phyloP scores from a whole-genome alignment of 2,329 filamentous ascomycete species.

The Ascochyta viciae-villosae region DNA sequence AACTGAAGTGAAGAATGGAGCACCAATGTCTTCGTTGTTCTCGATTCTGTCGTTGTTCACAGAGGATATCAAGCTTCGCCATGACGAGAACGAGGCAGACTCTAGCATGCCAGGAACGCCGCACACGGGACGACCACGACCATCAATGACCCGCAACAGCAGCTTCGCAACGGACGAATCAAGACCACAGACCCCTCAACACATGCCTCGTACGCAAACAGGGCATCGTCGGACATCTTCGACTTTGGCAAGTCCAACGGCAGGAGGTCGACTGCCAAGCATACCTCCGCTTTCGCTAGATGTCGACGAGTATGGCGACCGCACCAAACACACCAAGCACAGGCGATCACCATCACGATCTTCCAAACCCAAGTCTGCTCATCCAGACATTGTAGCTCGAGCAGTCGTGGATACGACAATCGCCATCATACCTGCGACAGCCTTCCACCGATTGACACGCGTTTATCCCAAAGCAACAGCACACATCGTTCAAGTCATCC shows the following conservation, averaged over 20 bases:
- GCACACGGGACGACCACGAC: constrained; percentile 22
- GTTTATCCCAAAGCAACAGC: constrained; percentile 96
- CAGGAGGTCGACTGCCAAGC: constrained; percentile 54
- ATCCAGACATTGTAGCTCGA: constrained; percentile 96
- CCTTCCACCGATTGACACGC: constrained; percentile 88
- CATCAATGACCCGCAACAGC: constrained; percentile 35
- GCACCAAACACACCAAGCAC: constrained; percentile 27
- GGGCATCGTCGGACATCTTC: constrained; percentile 38
- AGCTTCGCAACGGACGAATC: constrained; percentile 45
- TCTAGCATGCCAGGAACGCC: constrained; percentile 41
- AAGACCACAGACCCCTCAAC: constrained; percentile 39
- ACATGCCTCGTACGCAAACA: constrained; percentile 26
- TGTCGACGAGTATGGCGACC: constrained; percentile 34
- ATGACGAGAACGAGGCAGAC: constrained; percentile 66
- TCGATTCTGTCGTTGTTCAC: constrained; percentile 97
- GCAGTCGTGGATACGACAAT: constrained; percentile 97
- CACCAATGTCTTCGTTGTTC: constrained; percentile 97
- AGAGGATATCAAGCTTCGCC: constrained; percentile 83
- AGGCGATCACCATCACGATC: constrained; percentile 38
- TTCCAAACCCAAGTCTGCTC: constrained; percentile 73
- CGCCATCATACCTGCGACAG: constrained; percentile 95
- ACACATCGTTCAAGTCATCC: constrained; percentile 96
- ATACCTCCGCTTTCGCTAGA: constrained; percentile 82
- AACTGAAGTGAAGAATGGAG: constrained; percentile 96
- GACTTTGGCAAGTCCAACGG: constrained; percentile 45